These are phyloP conservation scores for Phycomyces nitens DNA, from an alignment of 192 early-diverging fungal genomes.

Conservation along the genomic window DNA sequence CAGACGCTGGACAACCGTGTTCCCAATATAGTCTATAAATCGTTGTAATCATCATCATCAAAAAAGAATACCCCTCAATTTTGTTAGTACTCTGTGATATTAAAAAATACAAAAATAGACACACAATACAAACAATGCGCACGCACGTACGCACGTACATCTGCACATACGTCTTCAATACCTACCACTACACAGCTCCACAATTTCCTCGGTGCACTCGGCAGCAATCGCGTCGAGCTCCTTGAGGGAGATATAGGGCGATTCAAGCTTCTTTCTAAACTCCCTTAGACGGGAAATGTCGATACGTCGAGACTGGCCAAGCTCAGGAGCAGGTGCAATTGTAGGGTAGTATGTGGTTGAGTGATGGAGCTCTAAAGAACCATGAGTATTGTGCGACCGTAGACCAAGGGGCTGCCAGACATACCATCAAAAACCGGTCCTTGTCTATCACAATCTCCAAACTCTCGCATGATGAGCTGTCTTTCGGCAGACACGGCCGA, in stretches of 20 bases:
- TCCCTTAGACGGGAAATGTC: slow-evolving; percentile 84
- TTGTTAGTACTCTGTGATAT: too few species aligned
- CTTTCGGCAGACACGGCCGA: slow-evolving; percentile 32
- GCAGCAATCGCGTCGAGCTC: slow-evolving; percentile 73
- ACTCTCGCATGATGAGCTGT: slow-evolving; percentile 41
- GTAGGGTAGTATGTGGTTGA: slow-evolving; percentile 31
- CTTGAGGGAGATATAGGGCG: slow-evolving; percentile 53
- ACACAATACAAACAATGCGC: too few species aligned
- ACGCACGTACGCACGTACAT: too few species aligned
- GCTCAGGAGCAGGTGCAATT: slow-evolving; percentile 67
- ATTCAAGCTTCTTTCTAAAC: slow-evolving; percentile 83
- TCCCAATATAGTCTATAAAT: slow-evolving; percentile 81
- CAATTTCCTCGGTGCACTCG: slow-evolving; percentile 79
- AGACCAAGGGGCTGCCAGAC: too few species aligned
- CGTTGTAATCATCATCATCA: too few species aligned
- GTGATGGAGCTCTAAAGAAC: slow-evolving; percentile 1
- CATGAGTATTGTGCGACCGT: too few species aligned
- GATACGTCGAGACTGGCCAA: slow-evolving; percentile 58
- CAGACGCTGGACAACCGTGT: slow-evolving; percentile 88
- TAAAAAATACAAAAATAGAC: too few species aligned
- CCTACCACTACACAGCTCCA: slow-evolving; percentile 86
- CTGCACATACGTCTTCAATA: too few species aligned
- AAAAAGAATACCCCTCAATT: too few species aligned
- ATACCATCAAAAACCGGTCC: slow-evolving; percentile 2
- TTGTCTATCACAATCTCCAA: slow-evolving; percentile 11